A percentile compares a stretch with the other conserved stretches of the same genome.
These are phyloP conservation scores for Fusarium scirpi DNA, from an alignment of 2,329 filamentous ascomycete species.

Conservation along the genomic window DNA sequence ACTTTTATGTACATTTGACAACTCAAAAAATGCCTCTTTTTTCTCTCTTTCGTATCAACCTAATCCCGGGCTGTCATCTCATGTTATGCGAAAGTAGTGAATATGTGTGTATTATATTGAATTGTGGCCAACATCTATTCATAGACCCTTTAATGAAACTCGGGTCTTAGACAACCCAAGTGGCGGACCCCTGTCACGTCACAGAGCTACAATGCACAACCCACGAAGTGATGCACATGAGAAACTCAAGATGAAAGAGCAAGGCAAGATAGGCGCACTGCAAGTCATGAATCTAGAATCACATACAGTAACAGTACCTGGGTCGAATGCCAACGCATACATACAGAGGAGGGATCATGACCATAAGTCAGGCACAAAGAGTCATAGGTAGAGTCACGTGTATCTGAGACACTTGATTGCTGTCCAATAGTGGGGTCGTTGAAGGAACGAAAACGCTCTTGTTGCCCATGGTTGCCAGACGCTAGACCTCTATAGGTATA, in stretches of 20 bases:
- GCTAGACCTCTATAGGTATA: conserved; percentile 41
- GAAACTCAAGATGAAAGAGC: conserved; percentile 9
- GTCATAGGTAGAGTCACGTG: conserved; percentile 39
- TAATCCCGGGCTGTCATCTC: conserved; percentile 2
- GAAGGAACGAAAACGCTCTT: conserved; percentile 36
- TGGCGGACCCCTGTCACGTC: conserved; percentile 22
- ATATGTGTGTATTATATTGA: conserved; percentile 17
- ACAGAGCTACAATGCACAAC: conserved; percentile 6
- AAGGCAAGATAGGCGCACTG: background rate
- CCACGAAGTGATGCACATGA: conserved; percentile 20
- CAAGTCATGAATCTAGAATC: conserved; percentile 7
- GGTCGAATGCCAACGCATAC: conserved; percentile 19
- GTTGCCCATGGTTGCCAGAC: conserved; percentile 51
- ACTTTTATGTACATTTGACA: background rate
- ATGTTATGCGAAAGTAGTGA: background rate
- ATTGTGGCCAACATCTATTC: conserved; percentile 17
- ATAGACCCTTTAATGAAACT: conserved; percentile 25
- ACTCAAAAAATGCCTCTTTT: background rate
- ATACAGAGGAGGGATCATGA: background rate
- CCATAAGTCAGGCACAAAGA: conserved; percentile 34
- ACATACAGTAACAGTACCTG: background rate
- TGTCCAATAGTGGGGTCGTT: conserved; percentile 42
- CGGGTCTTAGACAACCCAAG: conserved; percentile 21
- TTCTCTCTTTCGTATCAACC: background rate
- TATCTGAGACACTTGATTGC: conserved; percentile 30